Evolutionary conservation across 2,329 filamentous ascomycete species (phyloP), one percentile per base, ranked within the genome.

Genomic region (Monosporascus sp.): DNA sequence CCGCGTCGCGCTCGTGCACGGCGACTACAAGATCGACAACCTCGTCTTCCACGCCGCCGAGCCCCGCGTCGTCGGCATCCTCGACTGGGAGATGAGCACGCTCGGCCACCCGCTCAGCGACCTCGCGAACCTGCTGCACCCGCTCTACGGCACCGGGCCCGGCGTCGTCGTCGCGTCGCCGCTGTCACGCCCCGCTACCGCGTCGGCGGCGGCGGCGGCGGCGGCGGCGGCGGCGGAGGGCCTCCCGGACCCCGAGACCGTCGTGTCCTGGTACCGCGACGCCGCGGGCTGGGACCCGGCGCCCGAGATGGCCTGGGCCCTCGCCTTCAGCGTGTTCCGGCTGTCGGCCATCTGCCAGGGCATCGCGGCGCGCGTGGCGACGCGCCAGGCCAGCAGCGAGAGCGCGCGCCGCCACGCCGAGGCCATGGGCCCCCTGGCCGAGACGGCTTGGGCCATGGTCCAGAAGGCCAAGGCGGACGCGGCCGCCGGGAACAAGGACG

Each of bases 51-150:
- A 97, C 75, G 88, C 89, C 72, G 92, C 89, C 0, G 88, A 93
- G 69, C 84, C 92, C 6, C 78, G 85, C 50, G 92, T 97, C 14
- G 92, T 97, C 70, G 94, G 93, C 4, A 91, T 97, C 51, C 74
- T 97, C 6, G 94, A 99, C 73, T 97, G 93, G 93, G 94, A 97
- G 75, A 96, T 99, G 90, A 91, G 90, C 37, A 97, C 94, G 0
- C 86, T 97, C 51, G 94, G 94, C n/a, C 93, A 99, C 69, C 94
- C 94, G 1, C 81, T 97, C 22, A 93, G 89, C 6, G 94, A 99
- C 68, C 76, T 97, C 41, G 85, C 86, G 69, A 97, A 97, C 71
- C 77, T 97, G 18, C 70, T 85, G 25, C 75, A 74, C 7, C 79
- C 79, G 8, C 81, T 74, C 60, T 61, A 75, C 70, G 70, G 67